phyloP scores from a whole-genome alignment of 352 stramenopile genomes.

The Phytopythium oedochilum region DNA sequence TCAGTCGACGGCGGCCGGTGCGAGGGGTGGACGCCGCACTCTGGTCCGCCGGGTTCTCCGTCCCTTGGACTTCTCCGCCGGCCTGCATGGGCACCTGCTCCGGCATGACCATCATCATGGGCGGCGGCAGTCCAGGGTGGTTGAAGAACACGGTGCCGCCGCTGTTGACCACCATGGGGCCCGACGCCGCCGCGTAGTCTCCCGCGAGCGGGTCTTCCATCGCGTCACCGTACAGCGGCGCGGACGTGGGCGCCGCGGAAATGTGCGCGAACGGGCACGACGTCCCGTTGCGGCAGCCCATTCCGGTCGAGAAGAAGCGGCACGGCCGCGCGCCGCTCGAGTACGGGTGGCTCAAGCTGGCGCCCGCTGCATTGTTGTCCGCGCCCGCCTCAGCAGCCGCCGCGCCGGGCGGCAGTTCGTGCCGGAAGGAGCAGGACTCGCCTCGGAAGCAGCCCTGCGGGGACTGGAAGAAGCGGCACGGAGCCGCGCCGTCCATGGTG shows the following conservation, averaged over 20 bases:
- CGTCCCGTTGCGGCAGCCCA: constrained; percentile 61
- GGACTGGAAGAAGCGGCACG: constrained; percentile 75
- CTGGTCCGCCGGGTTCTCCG: constrained; percentile 14
- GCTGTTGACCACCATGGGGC: constrained; percentile 13
- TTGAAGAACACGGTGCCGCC: constrained; percentile 28
- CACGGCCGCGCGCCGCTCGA: constrained; percentile 27
- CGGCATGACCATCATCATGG: constrained; percentile 17
- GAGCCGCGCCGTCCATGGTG: constrained; percentile 10
- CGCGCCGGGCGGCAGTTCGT: constrained; percentile 18
- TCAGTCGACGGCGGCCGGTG: constrained; percentile 28
- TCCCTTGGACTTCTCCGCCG: constrained; percentile 4
- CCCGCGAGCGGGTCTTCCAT: constrained; percentile 11
- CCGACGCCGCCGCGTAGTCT: constrained; percentile 8
- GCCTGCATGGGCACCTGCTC: constrained; percentile 3
- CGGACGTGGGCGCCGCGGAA: constrained; percentile 1
- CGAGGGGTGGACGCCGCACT: background rate
- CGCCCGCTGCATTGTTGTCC: constrained; percentile 2
- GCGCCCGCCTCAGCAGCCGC: background rate
- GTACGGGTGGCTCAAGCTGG: constrained; percentile 31
- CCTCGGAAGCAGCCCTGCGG: constrained; percentile 66
- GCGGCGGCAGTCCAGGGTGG: constrained; percentile 14
- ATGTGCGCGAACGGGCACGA: constrained; percentile 55
- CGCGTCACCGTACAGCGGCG: constrained; percentile 14
- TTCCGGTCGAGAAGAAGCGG: constrained; percentile 47
- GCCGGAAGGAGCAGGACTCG: constrained; percentile 56